Evolutionary conservation across 805 yeast genomes (phyloP), one percentile per base, ranked within the genome.

Genomic region (Cyberlindnera mycetangii): DNA sequence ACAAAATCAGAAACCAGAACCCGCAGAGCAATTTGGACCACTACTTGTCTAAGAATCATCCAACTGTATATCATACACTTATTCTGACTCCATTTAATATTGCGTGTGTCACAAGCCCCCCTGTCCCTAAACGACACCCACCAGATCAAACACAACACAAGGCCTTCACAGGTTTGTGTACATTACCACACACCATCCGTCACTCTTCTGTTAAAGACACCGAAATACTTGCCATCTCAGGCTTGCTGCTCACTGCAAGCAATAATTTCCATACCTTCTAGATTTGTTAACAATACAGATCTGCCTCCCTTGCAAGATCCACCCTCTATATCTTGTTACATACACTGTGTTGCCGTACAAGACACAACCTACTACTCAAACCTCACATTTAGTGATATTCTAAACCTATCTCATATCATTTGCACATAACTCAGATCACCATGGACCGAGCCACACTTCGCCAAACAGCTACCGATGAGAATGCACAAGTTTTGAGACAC

Each of bases 381-480:
- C n/a, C n/a, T n/a, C n/a, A n/a, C n/a, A 28, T 28, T 28, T 28
- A 12, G 32, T 12, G 32, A 14, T 30, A 30, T 12, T 30, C n/a
- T 17, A 32, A 22, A n/a, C 25, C 4, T 21, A 7, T 28, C 27
- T n/a, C 12, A 7, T 25, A 25, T 25, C 28, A 25, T 25, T 25
- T n/a, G 32, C 22, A 37, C 16, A 24, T 28, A 15, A 5, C 38
- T 17, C 32, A 7, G 10, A 33, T 24, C 24, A 45, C 19, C 27
- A 53, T 53, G 57, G 51, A 51, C 15, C 45, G 56, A 43, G 46
- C 54, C 15, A 42, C 50, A n/a, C 43, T 42, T 37, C 57, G 58
- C 46, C 51, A 43, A 30, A 52, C 51, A 27, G 34, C 50, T 14
- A 52, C 56, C 20, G 46, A 57, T 41, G 61, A 57, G 41, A 57